Percentiles rank a stretch among this genome's conserved stretches.
These are phyloP conservation scores for Termitomyces sp. DNA, from an alignment of 768 basidiomycete species.

Conservation along the genomic window DNA sequence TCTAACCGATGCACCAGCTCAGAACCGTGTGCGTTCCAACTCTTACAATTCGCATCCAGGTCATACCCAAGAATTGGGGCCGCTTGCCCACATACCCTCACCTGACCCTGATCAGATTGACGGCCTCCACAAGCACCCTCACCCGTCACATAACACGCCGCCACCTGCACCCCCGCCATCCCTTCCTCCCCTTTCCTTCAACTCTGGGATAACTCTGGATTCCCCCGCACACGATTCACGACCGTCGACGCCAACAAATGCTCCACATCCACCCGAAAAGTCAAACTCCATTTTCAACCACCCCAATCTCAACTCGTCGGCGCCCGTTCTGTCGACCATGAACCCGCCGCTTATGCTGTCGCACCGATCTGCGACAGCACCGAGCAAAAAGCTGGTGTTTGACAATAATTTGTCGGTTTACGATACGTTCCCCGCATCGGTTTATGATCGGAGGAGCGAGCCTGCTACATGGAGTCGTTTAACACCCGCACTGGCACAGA, in stretches of 20 bases:
- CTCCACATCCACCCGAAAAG: slow-evolving; percentile 40
- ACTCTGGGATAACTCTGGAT: slow-evolving; percentile 38
- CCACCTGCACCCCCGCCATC: slow-evolving; percentile 22
- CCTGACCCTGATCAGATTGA: slow-evolving; percentile 86
- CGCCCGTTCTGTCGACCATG: slow-evolving; percentile 69
- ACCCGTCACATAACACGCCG: slow-evolving; percentile 33
- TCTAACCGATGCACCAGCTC: slow-evolving; percentile 39
- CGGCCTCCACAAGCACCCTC: slow-evolving; percentile 69
- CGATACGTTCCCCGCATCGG: slow-evolving; percentile 87
- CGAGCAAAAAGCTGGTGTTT: slow-evolving; percentile 75
- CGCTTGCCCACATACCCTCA: slow-evolving; percentile 75
- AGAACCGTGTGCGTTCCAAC: slow-evolving; percentile 68
- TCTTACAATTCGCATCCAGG: slow-evolving; percentile 65
- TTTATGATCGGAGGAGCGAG: slow-evolving; percentile 94
- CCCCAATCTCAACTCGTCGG: slow-evolving; percentile 82
- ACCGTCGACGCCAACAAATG: slow-evolving; percentile 28
- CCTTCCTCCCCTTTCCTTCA: slow-evolving; percentile 50
- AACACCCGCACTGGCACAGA: slow-evolving; percentile 91
- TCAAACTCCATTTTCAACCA: slow-evolving; percentile 64
- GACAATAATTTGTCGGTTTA: slow-evolving; percentile 92
- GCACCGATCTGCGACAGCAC: slow-evolving; percentile 68
- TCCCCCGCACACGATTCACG: slow-evolving; percentile 29
- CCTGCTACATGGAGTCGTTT: slow-evolving; percentile 96
- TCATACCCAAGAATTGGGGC: slow-evolving; percentile 53
- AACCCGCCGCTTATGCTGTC: slow-evolving; percentile 47